Evolutionary conservation across 306 rosid species (phyloP).

Genomic region (Coriaria nepalensis): DNA sequence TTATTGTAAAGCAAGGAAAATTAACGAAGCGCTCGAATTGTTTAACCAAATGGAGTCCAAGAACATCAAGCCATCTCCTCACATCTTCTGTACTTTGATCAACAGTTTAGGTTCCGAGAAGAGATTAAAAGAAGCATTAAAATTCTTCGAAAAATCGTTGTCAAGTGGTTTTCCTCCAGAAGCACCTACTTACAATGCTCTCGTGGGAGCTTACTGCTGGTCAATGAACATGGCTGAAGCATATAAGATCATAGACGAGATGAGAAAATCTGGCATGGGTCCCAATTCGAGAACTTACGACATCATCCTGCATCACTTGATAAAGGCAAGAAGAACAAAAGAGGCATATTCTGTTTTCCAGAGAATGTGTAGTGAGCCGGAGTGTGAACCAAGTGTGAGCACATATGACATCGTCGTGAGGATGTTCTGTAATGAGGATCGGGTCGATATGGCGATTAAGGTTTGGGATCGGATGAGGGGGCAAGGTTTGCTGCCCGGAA

Average conservation of each 20-base stretch:
- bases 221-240: slow-evolving; percentile 42
- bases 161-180: slow-evolving; percentile 41
- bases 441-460: slow-evolving; percentile 42
- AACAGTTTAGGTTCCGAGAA: slow-evolving; percentile 65
- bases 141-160: slow-evolving; percentile 40
- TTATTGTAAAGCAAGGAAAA: slow-evolving; percentile 44
- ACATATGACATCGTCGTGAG: slow-evolving; percentile 62
- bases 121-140: slow-evolving; percentile 60
- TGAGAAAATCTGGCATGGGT: slow-evolving; percentile 47
- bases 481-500: slow-evolving; percentile 57
- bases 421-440: slow-evolving; percentile 60
- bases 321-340: slow-evolving; percentile 37
- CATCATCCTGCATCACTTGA: slow-evolving; percentile 53
- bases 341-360: slow-evolving; percentile 54
- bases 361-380: slow-evolving; percentile 37
- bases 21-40: slow-evolving; percentile 47
- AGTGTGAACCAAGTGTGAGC: slow-evolving; percentile 58
- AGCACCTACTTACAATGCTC: slow-evolving; percentile 68
- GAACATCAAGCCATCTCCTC: slow-evolving; percentile 49
- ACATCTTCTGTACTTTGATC: slow-evolving; percentile 63
- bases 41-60: slow-evolving; percentile 46
- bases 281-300: slow-evolving; percentile 69
- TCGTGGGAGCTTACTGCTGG: slow-evolving; percentile 80
- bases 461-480: slow-evolving; percentile 68
- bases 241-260: slow-evolving; percentile 38